Conservation (phyloP, 139 green algal species). For the Edaphochlamys debaryana region DNA sequence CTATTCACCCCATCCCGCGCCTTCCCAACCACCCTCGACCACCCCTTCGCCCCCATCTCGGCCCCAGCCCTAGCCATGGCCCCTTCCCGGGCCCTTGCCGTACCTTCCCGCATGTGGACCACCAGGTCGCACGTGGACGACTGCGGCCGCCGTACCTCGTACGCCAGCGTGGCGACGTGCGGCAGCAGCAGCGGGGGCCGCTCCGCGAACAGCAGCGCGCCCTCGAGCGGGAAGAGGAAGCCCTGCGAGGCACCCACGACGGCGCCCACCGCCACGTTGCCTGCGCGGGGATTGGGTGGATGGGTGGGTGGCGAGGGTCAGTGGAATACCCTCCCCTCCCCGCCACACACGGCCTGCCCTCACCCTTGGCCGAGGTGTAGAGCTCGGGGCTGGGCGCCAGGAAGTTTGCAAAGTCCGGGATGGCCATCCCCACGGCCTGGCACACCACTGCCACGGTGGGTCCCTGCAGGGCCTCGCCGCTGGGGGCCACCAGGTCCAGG, state of each 20-base stretch:
- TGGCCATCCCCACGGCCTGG: conserved; percentile 26
- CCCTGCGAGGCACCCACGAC: conserved; percentile 11
- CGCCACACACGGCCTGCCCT: too few species aligned
- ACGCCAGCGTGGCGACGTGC: neutral
- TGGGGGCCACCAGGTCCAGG: neutral
- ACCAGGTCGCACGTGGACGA: conserved; percentile 39
- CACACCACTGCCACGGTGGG: conserved; percentile 28
- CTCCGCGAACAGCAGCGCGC: conserved; percentile 26
- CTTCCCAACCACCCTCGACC: neutral
- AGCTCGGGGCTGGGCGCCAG: conserved; percentile 21
- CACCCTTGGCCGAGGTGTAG: too few species aligned
- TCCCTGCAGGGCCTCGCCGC: conserved; percentile 12
- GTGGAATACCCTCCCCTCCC: too few species aligned
- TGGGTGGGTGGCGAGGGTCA: too few species aligned
- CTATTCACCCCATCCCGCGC: neutral
- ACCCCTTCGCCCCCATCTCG: neutral
- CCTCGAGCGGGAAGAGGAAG: conserved; percentile 16
- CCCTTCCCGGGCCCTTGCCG: too few species aligned
- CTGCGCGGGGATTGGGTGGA: too few species aligned
- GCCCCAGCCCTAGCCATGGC: too few species aligned
- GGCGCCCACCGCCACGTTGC: neutral
- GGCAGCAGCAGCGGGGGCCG: conserved; percentile 9
- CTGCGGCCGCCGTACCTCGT: conserved; percentile 11
- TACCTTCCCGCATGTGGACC: conserved; percentile 8
- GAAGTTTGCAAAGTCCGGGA: conserved; percentile 16